phyloP scores from a whole-genome alignment of 495 filamentous ascomycete genomes.

The Penicillium salamii region DNA sequence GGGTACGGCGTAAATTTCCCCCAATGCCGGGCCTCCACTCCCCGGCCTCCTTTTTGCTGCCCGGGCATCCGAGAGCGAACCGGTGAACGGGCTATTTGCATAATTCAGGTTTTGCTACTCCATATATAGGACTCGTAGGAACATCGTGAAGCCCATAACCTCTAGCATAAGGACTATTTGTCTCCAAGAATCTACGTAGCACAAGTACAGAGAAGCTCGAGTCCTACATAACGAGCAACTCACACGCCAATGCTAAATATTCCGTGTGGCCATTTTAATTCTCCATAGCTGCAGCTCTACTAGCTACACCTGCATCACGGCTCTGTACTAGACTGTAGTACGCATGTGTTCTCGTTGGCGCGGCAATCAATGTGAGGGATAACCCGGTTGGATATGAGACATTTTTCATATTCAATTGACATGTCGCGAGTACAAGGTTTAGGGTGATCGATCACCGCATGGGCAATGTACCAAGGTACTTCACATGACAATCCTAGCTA shows the following conservation, averaged over 20 bases:
- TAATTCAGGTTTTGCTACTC: too few species aligned
- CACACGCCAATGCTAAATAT: too few species aligned
- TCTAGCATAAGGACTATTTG: too few species aligned
- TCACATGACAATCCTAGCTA: constrained; percentile 15
- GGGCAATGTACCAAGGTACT: constrained; percentile 19
- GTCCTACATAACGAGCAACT: too few species aligned
- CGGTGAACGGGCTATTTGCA: neutral
- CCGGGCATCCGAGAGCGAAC: constrained; percentile 23
- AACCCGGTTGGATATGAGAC: constrained; percentile 16
- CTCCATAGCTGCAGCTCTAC: neutral
- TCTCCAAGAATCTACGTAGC: too few species aligned
- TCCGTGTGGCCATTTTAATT: too few species aligned
- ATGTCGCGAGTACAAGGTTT: constrained; percentile 21
- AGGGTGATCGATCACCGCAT: constrained; percentile 21
- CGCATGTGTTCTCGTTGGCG: neutral
- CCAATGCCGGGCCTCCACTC: constrained; percentile 21
- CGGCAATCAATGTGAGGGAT: constrained; percentile 1
- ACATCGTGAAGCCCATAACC: too few species aligned
- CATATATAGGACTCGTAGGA: too few species aligned
- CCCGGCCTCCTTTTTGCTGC: constrained; percentile 27
- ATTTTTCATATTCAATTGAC: constrained; percentile 17
- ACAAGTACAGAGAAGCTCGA: too few species aligned
- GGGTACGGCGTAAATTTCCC: constrained; percentile 26
- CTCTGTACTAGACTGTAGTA: too few species aligned
- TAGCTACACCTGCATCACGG: neutral